Evolutionary conservation across 768 basidiomycete genomes (phyloP).

Genomic region (Agaricus sinodeliciosus): DNA sequence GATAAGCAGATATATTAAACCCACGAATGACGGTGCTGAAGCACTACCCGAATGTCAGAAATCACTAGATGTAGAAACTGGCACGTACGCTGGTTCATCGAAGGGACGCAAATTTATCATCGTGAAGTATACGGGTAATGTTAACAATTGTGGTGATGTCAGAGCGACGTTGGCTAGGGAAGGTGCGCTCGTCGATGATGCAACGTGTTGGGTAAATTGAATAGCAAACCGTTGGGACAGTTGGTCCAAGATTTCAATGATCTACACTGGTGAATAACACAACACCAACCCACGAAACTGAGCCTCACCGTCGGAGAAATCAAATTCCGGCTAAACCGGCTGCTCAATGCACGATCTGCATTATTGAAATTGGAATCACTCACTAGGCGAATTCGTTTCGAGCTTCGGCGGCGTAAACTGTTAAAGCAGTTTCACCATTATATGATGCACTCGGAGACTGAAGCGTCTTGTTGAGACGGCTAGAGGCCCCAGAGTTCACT

Average conservation of each 20-base stretch:
- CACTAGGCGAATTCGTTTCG: conserved; percentile 12
- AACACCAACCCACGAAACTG: too few relatives aligned
- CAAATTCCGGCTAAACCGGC: not conserved
- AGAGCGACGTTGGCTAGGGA: conserved; percentile 28
- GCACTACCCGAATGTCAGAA: conserved; percentile 29
- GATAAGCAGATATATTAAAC: conserved; percentile 50
- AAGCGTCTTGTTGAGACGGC: conserved; percentile 3
- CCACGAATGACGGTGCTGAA: conserved; percentile 47
- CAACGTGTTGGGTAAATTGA: conserved; percentile 12
- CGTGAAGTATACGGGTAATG: conserved; percentile 40
- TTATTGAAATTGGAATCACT: not conserved
- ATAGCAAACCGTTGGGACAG: conserved; percentile 6
- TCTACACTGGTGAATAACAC: not conserved
- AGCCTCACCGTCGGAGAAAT: not conserved
- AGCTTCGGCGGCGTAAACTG: conserved; percentile 28
- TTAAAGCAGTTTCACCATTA: conserved; percentile 42
- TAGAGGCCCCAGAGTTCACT: conserved; percentile 7
- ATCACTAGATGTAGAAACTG: not conserved
- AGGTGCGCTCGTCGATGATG: conserved; percentile 8
- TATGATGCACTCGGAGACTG: conserved; percentile 25
- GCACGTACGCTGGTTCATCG: conserved; percentile 51
- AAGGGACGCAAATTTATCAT: conserved; percentile 52
- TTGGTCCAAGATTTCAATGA: not conserved
- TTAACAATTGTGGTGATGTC: conserved; percentile 44
- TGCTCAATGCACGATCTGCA: not conserved